A percentile compares a stretch with the other conserved stretches of the same genome.
phyloP scores from a whole-genome alignment of 2,329 filamentous ascomycete genomes.

The Cytospora mali region DNA sequence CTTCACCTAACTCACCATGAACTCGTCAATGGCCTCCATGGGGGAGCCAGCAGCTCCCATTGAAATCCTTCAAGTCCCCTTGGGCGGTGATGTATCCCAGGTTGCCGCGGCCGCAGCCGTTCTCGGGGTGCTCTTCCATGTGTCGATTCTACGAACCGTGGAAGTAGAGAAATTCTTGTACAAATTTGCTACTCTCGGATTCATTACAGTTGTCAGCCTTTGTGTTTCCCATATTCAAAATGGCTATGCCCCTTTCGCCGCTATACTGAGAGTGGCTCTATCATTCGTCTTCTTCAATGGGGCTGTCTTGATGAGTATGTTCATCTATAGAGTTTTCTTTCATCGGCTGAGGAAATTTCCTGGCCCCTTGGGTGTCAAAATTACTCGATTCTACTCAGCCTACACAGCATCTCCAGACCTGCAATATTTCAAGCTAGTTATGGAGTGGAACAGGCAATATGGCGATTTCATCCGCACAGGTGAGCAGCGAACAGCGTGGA shows the following conservation, averaged over 20 bases:
- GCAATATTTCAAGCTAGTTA: constrained; percentile 53
- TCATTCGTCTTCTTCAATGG: constrained; percentile 23
- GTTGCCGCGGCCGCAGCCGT: neutral
- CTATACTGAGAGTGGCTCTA: neutral
- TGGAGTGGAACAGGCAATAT: constrained; percentile 56
- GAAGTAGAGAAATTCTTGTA: constrained; percentile 19
- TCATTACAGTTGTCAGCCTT: neutral
- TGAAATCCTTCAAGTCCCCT: neutral
- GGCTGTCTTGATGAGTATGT: constrained; percentile 37
- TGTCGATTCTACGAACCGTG: constrained; percentile 5
- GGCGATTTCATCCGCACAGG: constrained; percentile 41
- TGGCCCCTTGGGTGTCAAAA: constrained; percentile 44
- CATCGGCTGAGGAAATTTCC: constrained; percentile 46
- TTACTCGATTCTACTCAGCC: constrained; percentile 46
- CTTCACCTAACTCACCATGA: too few relatives aligned
- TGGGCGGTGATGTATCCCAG: neutral
- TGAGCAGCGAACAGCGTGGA: constrained; percentile 14
- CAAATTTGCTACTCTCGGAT: neutral
- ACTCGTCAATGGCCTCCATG: neutral
- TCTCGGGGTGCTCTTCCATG: constrained; percentile 13
- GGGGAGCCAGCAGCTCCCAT: neutral
- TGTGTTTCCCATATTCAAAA: neutral
- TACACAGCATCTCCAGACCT: constrained; percentile 57
- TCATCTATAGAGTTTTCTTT: constrained; percentile 41
- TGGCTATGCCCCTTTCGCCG: neutral